Conservation (phyloP, 2,329 filamentous ascomycete species). For the Pyrenophora teres region DNA sequence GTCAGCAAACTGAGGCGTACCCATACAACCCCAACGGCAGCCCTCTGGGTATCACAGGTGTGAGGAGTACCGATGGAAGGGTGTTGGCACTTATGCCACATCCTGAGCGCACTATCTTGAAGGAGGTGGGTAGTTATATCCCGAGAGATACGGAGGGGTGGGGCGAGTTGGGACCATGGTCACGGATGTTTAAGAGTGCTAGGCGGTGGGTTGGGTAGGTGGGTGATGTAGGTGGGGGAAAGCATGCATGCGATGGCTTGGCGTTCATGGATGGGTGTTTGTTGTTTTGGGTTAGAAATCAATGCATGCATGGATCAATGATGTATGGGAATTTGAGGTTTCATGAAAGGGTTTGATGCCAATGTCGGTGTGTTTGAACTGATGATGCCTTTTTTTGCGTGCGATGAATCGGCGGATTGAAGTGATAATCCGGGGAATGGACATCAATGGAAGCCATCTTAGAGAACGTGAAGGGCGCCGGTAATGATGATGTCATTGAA, state of each 20-base stretch:
- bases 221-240: not conserved
- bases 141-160: constrained; percentile 68
- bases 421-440: too few relatives aligned
- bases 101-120: constrained; percentile 85
- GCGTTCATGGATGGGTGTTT: not conserved
- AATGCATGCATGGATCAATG: too few relatives aligned
- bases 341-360: too few relatives aligned
- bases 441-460: too few relatives aligned
- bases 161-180: constrained; percentile 85
- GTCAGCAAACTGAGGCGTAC: constrained; percentile 76
- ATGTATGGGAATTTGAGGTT: too few relatives aligned
- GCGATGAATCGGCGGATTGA: too few relatives aligned
- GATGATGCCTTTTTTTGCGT: too few relatives aligned
- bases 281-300: too few relatives aligned
- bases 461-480: too few relatives aligned
- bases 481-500: too few relatives aligned
- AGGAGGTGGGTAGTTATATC: constrained; percentile 76
- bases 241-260: not conserved
- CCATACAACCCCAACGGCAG: constrained; percentile 90
- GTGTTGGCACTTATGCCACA: constrained; percentile 93
- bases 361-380: too few relatives aligned
- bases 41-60: constrained; percentile 78
- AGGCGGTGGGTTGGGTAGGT: constrained; percentile 78
- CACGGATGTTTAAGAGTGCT: constrained; percentile 83
- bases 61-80: constrained; percentile 75